Conservation (phyloP, 2,329 filamentous ascomycete genomes). For the Ceratocystis papillata region DNA sequence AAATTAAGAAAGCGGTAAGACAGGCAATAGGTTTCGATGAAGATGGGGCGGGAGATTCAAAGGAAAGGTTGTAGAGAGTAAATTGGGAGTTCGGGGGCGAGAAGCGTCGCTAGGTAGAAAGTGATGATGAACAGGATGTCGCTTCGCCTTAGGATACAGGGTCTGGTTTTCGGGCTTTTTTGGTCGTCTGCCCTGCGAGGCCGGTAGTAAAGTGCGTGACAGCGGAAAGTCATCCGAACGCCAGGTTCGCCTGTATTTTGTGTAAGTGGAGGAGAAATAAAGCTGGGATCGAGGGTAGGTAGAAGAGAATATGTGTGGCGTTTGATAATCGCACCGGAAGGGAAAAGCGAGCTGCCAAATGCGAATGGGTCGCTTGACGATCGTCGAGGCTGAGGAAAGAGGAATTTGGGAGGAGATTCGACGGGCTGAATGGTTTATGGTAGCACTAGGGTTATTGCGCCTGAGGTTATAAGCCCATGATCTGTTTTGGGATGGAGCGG, state of each 20-base stretch:
- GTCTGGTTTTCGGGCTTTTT: neutral
- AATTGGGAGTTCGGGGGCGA: neutral
- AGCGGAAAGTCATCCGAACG: slow-evolving; percentile 11
- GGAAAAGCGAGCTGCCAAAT: neutral
- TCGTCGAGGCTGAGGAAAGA: slow-evolving; percentile 14
- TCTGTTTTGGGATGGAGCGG: neutral
- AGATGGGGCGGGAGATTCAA: neutral
- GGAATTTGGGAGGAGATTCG: slow-evolving; percentile 3
- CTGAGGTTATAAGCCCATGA: neutral
- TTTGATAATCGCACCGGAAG: neutral
- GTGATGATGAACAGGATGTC: neutral
- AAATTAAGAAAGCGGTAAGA: neutral
- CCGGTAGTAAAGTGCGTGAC: neutral
- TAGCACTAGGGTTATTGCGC: slow-evolving; percentile 10
- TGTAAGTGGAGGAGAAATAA: slow-evolving; percentile 1
- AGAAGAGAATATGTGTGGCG: neutral
- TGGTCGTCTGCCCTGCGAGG: slow-evolving; percentile 11
- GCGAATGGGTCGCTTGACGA: slow-evolving; percentile 11
- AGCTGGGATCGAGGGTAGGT: slow-evolving; percentile 11
- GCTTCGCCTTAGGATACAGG: neutral
- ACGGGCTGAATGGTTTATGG: neutral
- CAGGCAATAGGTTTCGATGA: neutral
- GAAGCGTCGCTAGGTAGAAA: neutral
- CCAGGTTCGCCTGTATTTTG: neutral
- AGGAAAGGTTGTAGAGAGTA: neutral